phyloP scores from a whole-genome alignment of 2,329 filamentous ascomycete genomes.

The Diplocarpon mali region DNA sequence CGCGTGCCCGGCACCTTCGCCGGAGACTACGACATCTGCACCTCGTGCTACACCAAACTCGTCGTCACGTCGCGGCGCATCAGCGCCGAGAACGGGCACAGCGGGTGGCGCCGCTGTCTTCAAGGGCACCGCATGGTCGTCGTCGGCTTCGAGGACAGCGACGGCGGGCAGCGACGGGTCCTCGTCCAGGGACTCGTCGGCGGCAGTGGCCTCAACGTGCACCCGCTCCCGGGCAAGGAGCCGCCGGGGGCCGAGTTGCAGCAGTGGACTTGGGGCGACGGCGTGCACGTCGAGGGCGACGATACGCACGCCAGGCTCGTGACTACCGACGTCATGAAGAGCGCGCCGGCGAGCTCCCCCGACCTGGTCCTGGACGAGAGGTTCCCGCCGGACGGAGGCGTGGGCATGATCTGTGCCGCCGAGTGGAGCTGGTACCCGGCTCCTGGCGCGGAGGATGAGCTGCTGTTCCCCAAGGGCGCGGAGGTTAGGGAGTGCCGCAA shows the following conservation, averaged over 20 bases:
- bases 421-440: conserved; percentile 72
- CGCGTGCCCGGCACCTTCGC: conserved; percentile 35
- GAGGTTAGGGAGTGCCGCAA: conserved; percentile 77
- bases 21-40: conserved; percentile 85
- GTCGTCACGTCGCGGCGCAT: conserved; percentile 49
- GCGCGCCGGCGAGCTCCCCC: conserved; percentile 25
- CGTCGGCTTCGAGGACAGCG: conserved; percentile 60
- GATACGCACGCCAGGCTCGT: conserved; percentile 37
- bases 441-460: conserved; percentile 52
- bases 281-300: conserved; percentile 20
- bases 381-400: conserved; percentile 68
- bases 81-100: conserved; percentile 61
- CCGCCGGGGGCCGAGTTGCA: conserved; percentile 30
- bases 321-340: conserved; percentile 38
- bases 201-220: conserved; percentile 56
- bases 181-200: conserved; percentile 67
- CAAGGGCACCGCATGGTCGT: conserved; percentile 76
- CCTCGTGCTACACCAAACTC: conserved; percentile 61
- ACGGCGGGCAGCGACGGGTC: conserved; percentile 55
- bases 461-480: conserved; percentile 73
- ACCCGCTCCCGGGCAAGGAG: conserved; percentile 30
- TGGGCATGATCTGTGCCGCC: conserved; percentile 52
- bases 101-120: conserved; percentile 75
- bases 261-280: conserved; percentile 41
- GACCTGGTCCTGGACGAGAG: conserved; percentile 15